These are phyloP conservation scores for Trypanosomatidae sp. DNA, from an alignment of 208 protist genomes.

Conservation along the genomic window DNA sequence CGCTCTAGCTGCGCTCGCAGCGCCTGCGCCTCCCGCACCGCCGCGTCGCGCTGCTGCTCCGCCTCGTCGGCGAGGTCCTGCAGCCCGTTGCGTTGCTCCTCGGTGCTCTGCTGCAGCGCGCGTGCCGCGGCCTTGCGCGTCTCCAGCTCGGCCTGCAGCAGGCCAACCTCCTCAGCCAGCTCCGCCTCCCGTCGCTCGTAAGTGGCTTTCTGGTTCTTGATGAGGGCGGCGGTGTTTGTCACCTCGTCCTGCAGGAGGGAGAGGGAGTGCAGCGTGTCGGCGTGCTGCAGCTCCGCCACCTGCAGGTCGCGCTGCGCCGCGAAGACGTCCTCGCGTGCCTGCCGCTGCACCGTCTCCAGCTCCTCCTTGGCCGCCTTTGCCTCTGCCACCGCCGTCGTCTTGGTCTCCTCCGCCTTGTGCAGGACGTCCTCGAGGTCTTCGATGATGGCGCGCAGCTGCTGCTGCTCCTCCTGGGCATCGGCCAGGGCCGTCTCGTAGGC, in stretches of 20 bases:
- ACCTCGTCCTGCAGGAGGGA: conserved; percentile 31
- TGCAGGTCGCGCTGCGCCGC: conserved; percentile 47
- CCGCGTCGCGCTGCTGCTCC: conserved; percentile 25
- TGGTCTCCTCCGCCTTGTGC: conserved; percentile 24
- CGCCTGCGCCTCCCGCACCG: conserved; percentile 29
- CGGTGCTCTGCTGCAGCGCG: conserved; percentile 24
- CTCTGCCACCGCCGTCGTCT: conserved; percentile 30
- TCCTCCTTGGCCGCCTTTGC: conserved; percentile 29
- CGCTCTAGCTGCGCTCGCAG: conserved; percentile 46
- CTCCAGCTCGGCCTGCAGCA: conserved; percentile 31
- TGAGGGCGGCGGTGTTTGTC: conserved; percentile 26
- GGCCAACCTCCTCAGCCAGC: conserved; percentile 37
- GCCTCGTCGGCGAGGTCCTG: conserved; percentile 21
- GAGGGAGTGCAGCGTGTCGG: conserved; percentile 38
- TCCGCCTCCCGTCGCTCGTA: conserved; percentile 39
- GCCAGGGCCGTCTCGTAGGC: conserved; percentile 47
- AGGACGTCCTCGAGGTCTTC: conserved; percentile 34
- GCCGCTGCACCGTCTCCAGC: conserved; percentile 20
- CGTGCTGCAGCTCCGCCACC: conserved; percentile 43
- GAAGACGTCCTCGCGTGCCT: conserved; percentile 51
- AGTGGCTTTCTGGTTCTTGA: conserved; percentile 40
- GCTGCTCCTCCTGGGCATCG: conserved; percentile 60
- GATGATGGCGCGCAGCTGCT: conserved; percentile 45
- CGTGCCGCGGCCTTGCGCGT: conserved; percentile 26
- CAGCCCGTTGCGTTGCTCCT: conserved; percentile 25